Evolutionary conservation across 257 asterid genomes (phyloP), one percentile per base, ranked within the genome.

Genomic region (Primulina eburnea): DNA sequence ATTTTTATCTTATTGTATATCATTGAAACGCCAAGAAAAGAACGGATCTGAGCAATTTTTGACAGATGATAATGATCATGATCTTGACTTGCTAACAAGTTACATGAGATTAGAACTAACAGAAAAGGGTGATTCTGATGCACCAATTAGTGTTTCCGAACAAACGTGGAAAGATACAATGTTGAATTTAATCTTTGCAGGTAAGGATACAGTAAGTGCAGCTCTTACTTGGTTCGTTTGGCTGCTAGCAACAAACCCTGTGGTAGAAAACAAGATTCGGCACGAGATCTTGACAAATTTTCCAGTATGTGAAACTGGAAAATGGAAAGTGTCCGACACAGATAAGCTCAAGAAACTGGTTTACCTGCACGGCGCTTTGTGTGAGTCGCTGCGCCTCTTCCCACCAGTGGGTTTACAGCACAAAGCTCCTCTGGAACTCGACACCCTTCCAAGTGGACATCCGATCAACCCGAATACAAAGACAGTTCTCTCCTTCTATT

Each of bases 361-460:
- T 4, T 40, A 40, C 6, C 52, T 40, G 4, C 52, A 40, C 3
- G 52, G 17, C 11, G 52, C 52, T 2, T 11, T 40, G 16, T 40
- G 52, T 4, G 52, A 40, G 52, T 40, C 52, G 53, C 53, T 43
- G 17, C 53, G 53, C 53, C 53, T 43, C 53, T 43, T 43, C 53
- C 53, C 53, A 12, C 53, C 53, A 2, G 53, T 43, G 0, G 53
- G 53, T 43, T 43, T 43, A 12, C 53, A 43, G n/a, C 53, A 43
- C 53, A 43, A 43, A 12, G 53, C 53, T 43, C 53, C 53, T 0
- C 5, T 43, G 53, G n/a, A 43, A 43, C 16, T 5, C n/a, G 53
- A 43, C 17, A 12, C 17, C 6, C 53, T 43, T 34, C 73, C 65
- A 7, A 68, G 62, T 52, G 71, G 71, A 8, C 71, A 67, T 50